Percentiles rank a stretch among this genome's conserved stretches.
Evolutionary conservation across 2,329 filamentous ascomycete genomes (phyloP).

Genomic region (Fusarium sp.): DNA sequence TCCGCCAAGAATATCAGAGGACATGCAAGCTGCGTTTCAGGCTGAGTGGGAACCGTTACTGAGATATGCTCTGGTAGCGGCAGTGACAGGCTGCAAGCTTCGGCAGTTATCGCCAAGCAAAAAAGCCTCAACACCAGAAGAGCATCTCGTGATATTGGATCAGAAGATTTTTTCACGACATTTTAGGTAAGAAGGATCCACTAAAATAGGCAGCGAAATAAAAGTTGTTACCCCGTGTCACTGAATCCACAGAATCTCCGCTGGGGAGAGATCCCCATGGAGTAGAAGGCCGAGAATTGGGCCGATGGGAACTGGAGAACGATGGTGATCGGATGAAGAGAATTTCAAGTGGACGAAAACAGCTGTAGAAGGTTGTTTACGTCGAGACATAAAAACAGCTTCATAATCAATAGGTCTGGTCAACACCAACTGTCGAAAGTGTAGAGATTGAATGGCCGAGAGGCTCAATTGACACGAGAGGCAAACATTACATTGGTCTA

Average conservation of each 20-base stretch:
- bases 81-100: not conserved
- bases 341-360: accelerated
- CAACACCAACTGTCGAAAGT: accelerated
- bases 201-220: slow-evolving; percentile 22
- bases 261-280: slow-evolving; percentile 9
- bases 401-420: accelerated
- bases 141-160: not conserved
- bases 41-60: not conserved
- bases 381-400: accelerated
- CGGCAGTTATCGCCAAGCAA: not conserved
- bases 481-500: not conserved
- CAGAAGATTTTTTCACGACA: not conserved
- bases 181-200: not conserved
- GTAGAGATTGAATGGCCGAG: accelerated
- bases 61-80: not conserved
- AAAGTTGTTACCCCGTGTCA: slow-evolving; percentile 8
- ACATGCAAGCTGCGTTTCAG: not conserved
- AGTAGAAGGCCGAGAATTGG: slow-evolving; percentile 16
- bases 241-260: not conserved
- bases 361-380: accelerated
- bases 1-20: not conserved
- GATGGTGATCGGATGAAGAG: not conserved
- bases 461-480: not conserved
- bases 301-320: not conserved
- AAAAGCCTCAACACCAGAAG: not conserved